A percentile compares a stretch with the other conserved stretches of the same genome.
These are phyloP conservation scores for Saccharomyces kudriavzevii DNA, from an alignment of 805 yeast species.

Conservation along the genomic window DNA sequence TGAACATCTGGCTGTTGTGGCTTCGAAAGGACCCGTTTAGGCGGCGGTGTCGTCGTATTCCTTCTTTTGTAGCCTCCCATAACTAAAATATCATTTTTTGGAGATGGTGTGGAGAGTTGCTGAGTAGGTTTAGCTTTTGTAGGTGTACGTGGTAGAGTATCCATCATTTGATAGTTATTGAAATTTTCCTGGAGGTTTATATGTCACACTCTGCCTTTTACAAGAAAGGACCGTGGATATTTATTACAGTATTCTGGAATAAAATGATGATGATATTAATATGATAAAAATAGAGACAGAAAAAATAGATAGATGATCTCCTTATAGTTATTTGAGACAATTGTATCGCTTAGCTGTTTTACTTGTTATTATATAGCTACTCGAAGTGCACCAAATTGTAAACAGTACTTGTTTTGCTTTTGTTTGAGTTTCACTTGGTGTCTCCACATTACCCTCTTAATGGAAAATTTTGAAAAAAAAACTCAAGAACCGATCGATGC, in stretches of 20 bases:
- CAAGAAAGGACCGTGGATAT: not conserved
- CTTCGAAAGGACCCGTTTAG: not conserved
- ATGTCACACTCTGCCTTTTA: not conserved
- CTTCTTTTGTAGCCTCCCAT: slow-evolving; percentile 4
- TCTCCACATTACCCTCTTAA: not conserved
- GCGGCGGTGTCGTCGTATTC: slow-evolving; percentile 9
- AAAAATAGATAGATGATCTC: not conserved
- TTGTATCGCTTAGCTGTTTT: not conserved
- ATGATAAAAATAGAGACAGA: not conserved
- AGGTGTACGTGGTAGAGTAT: slow-evolving; percentile 5
- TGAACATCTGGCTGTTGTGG: not conserved
- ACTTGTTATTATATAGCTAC: not conserved
- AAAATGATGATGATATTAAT: no score
- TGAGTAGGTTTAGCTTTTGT: not conserved
- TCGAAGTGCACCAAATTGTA: not conserved
- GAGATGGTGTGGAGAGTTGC: not conserved
- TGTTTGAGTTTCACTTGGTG: not conserved
- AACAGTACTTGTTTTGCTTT: not conserved
- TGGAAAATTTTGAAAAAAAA: not conserved
- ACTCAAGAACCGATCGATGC: not conserved
- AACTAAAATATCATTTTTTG: not conserved
- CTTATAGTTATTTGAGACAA: not conserved
- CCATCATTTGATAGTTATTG: not conserved
- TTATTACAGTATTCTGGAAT: not conserved
- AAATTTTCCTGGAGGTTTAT: not conserved